Evolutionary conservation across 2,329 filamentous ascomycete genomes (phyloP).

Genomic region (Arthrinium phaeospermum): DNA sequence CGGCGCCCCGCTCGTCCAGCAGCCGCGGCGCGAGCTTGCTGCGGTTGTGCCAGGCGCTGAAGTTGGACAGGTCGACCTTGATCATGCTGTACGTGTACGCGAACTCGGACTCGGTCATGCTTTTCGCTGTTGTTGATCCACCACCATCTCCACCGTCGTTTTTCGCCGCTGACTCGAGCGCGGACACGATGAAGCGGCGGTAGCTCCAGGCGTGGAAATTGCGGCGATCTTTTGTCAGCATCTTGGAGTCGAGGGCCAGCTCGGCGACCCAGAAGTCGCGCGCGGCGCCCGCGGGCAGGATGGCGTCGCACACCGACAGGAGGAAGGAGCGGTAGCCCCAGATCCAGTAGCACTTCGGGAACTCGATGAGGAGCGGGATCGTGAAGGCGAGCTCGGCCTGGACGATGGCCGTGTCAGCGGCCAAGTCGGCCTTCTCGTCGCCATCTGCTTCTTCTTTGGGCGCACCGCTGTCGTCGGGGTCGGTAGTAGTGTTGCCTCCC

Average conservation of each 20-base stretch:
- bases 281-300: constrained; percentile 62
- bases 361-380: constrained; percentile 81
- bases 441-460: constrained; percentile 25
- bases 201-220: constrained; percentile 99
- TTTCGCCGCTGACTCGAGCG: constrained; percentile 66
- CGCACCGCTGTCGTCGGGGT: constrained; percentile 19
- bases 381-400: constrained; percentile 80
- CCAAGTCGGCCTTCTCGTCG: constrained; percentile 18
- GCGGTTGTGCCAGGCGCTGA: constrained; percentile 94
- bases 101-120: constrained; percentile 81
- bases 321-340: constrained; percentile 96
- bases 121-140: constrained; percentile 43
- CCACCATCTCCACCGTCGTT: constrained; percentile 41
- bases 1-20: constrained; percentile 72
- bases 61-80: constrained; percentile 84
- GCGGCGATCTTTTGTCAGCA: constrained; percentile 83
- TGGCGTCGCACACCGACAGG: constrained; percentile 71
- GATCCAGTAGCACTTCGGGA: constrained; percentile 99
- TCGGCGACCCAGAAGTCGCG: constrained; percentile 82
- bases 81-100: constrained; percentile 93
- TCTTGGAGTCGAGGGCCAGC: constrained; percentile 81
- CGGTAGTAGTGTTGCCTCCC: neutral
- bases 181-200: constrained; percentile 76
- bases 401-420: constrained; percentile 57
- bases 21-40: constrained; percentile 82